Base-by-base conservation (phyloP, 73 alveolate species). In the Paramecium biaurelia region DNA sequence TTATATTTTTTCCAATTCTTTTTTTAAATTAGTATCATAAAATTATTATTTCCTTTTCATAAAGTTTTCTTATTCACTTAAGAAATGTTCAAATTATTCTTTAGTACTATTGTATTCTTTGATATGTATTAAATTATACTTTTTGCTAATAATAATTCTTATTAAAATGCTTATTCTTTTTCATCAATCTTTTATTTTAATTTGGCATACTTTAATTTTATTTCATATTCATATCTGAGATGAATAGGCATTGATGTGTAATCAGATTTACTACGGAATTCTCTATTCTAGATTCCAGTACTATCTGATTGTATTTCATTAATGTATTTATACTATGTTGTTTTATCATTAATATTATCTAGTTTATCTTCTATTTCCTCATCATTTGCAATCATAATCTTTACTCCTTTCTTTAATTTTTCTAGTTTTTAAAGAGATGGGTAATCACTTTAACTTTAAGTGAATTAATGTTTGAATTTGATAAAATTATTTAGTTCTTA, bases 21-120 rank as follows among this genome's bases (percentile, higher is more conserved):
- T 72, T 72, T 72, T 72, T 30, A 72, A 32, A 28, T 72, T 34
- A 10, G 38, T 26, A 20, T 30, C 58, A 14, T 72, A 37, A 72
- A 35, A 35, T 72, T 72, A 28, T 72, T 72, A 72, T 72, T 38
- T 72, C 45, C 18, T 72, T 72, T 72, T 72, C 24, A 15, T 4
- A 10, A 72, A 72, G 7, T 32, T 38, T 5, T 72, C 86, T 7
- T 72, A 32, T 18, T 72, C 86, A n/a, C 37, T 35, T 15, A 72
- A 21, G 45, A 72, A 72, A 72, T 72, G 86, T 2, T 72, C 58
- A 72, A 72, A 72, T 32, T 63, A 63, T 63, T 63, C 84, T 30
- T 49, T 34, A 72, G 86, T 35, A 72, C 30, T 72, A 72, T 72
- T 32, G 18, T 72, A 72, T 72, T 72, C 58, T 38, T 21, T 32